Evolutionary conservation across 805 yeast genomes (phyloP).

Genomic region (Candida hungchunana): DNA sequence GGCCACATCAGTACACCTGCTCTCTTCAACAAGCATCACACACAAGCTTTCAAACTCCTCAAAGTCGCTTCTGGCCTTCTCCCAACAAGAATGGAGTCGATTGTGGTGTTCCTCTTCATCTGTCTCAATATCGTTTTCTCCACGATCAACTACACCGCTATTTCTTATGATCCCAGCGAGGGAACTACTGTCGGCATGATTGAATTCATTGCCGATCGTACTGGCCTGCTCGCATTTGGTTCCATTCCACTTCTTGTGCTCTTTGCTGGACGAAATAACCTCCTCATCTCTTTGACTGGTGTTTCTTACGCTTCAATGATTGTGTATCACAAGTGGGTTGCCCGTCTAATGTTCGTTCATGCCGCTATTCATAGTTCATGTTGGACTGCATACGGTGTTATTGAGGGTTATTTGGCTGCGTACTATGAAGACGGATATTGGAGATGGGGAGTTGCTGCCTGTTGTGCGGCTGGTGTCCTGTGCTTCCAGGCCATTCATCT

Average conservation of each 20-base stretch:
- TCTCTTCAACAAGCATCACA: constrained; percentile 17
- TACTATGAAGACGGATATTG: constrained; percentile 12
- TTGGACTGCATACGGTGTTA: constrained; percentile 17
- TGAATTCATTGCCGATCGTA: constrained; percentile 19
- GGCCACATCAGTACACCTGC: constrained; percentile 22
- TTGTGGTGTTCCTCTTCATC: constrained; percentile 34
- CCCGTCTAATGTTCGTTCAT: constrained; percentile 35
- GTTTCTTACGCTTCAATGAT: constrained; percentile 61
- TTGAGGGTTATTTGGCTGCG: constrained; percentile 4
- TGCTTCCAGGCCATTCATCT: constrained; percentile 45
- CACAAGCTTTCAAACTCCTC: constrained; percentile 1
- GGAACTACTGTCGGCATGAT: background rate
- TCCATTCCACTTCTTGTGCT: constrained; percentile 51
- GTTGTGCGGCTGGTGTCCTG: constrained; percentile 38
- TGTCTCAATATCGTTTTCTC: constrained; percentile 16
- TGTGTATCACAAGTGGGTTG: constrained; percentile 61
- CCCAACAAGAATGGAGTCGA: constrained; percentile 25
- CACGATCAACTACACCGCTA: constrained; percentile 12
- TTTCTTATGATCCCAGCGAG: background rate
- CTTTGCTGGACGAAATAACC: constrained; percentile 70
- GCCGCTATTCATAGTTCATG: constrained; percentile 20
- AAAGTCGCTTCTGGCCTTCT: constrained; percentile 15
- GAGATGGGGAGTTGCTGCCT: constrained; percentile 40
- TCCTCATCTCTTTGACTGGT: constrained; percentile 56
- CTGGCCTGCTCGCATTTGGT: constrained; percentile 28